Evolutionary conservation across 2,329 filamentous ascomycete genomes (phyloP), one percentile per base, ranked within the genome.

Genomic region (Ophiognomonia clavigignenti-juglandacearum): DNA sequence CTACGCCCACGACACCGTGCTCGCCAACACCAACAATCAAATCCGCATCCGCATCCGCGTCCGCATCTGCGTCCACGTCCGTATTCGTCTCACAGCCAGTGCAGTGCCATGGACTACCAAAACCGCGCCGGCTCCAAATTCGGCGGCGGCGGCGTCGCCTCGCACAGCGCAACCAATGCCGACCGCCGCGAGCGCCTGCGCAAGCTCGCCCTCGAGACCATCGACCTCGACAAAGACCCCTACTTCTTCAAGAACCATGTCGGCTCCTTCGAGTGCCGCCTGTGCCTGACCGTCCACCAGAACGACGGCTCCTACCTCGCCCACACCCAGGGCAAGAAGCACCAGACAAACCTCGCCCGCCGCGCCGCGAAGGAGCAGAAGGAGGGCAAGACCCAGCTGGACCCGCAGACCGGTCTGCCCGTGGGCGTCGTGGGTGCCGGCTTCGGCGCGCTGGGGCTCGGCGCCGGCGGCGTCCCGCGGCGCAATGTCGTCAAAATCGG

Each of bases 181-280:
- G 93, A 97, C 78, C 89, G 93, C 50, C 88, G 93, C 65, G 93
- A 98, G 69, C 91, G 93, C 54, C 85, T 98, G 32, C 90, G 92
- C 68, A 96, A 96, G 74, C 90, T 98, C 63, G 93, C 93, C 49
- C 88, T 98, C 62, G 93, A 98, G 72, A 95, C 90, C 47, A 98
- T 98, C 76, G 92, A 97, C 73, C 87, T 97, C 54, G 93, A 97
- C 72, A 97, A 96, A 72, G 93, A 98, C 72, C 93, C 93, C 0
- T 98, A 97, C 80, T 96, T 97, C 76, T 98, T 98, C 84, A 95
- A 95, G 69, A 98, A 98, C 75, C 92, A 98, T 69, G 88, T 97
- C 60, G 93, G 93, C 62, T 93, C 86, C 62, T 98, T 96, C 70
- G 93, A 98, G 70, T 98, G 93, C 68, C 88, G 93, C 24, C 85